These are phyloP conservation scores for Aspergillus phoenicis DNA, from an alignment of 2,329 filamentous ascomycete genomes.

Conservation along the genomic window DNA sequence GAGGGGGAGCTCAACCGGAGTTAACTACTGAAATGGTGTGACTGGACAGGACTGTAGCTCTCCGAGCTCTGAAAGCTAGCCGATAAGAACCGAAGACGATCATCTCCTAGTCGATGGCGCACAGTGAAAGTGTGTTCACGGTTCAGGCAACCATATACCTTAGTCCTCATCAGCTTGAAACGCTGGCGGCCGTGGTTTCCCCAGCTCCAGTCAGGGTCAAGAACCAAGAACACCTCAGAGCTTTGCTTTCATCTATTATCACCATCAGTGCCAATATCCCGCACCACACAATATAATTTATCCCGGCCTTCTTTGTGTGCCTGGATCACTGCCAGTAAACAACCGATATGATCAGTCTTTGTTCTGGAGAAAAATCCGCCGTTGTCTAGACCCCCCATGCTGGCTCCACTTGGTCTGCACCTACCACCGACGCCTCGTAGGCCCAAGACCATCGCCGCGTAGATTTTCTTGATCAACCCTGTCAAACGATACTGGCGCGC, in stretches of 20 bases:
- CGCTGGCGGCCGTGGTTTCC: conserved; percentile 8
- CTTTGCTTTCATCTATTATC: background rate
- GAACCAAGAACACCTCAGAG: background rate
- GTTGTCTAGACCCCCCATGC: conserved; percentile 1
- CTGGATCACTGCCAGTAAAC: background rate
- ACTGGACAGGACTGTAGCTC: background rate
- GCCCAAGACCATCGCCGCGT: conserved; percentile 1
- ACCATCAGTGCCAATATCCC: background rate
- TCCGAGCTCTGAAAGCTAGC: background rate
- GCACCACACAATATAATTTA: background rate
- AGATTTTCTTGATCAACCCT: conserved; percentile 8
- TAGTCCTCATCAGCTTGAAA: conserved; percentile 7
- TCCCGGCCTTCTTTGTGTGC: background rate
- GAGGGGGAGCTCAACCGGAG: background rate
- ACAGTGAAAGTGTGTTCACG: background rate
- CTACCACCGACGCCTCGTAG: background rate
- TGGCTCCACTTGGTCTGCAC: background rate
- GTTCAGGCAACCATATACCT: conserved; percentile 8
- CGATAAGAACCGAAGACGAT: conserved; percentile 1
- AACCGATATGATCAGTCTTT: background rate
- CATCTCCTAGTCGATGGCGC: background rate
- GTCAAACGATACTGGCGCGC: conserved; percentile 1
- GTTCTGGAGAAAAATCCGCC: background rate
- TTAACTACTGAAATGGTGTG: background rate
- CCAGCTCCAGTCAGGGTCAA: background rate